phyloP scores from a whole-genome alignment of 2,329 filamentous ascomycete genomes.

The Harringtonia lauricola region DNA sequence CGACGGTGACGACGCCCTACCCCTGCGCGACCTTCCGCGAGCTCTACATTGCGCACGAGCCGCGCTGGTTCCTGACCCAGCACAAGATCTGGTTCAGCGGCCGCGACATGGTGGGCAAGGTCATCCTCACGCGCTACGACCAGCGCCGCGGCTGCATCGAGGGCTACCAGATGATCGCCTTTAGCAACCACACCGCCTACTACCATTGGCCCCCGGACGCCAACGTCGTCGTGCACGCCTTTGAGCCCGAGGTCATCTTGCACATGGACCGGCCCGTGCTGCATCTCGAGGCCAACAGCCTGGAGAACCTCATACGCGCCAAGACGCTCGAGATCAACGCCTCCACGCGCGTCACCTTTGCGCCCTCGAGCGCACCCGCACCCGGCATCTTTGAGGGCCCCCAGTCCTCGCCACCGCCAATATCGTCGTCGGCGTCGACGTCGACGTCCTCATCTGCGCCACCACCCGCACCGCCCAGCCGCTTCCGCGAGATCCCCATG shows the following conservation, averaged over 20 bases:
- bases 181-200: slow-evolving; percentile 41
- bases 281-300: slow-evolving; percentile 31
- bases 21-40: slow-evolving; percentile 56
- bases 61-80: slow-evolving; percentile 73
- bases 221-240: slow-evolving; percentile 59
- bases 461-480: slow-evolving; percentile 14
- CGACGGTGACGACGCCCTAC: slow-evolving; percentile 38
- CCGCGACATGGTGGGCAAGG: slow-evolving; percentile 57
- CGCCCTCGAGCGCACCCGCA: no score
- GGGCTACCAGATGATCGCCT: slow-evolving; percentile 64
- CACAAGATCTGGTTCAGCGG: slow-evolving; percentile 84
- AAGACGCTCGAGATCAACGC: no score
- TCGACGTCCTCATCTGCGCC: not conserved
- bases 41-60: slow-evolving; percentile 64
- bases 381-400: no score
- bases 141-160: slow-evolving; percentile 64
- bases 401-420: no score
- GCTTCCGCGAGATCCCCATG: slow-evolving; percentile 44
- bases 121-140: slow-evolving; percentile 71
- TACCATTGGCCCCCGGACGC: slow-evolving; percentile 54
- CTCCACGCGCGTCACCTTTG: no score
- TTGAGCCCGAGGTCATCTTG: slow-evolving; percentile 57
- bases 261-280: slow-evolving; percentile 67
- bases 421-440: no score
- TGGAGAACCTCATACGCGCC: no score